phyloP scores from a whole-genome alignment of 306 rosid genomes.

The Cucurbita moschata region DNA sequence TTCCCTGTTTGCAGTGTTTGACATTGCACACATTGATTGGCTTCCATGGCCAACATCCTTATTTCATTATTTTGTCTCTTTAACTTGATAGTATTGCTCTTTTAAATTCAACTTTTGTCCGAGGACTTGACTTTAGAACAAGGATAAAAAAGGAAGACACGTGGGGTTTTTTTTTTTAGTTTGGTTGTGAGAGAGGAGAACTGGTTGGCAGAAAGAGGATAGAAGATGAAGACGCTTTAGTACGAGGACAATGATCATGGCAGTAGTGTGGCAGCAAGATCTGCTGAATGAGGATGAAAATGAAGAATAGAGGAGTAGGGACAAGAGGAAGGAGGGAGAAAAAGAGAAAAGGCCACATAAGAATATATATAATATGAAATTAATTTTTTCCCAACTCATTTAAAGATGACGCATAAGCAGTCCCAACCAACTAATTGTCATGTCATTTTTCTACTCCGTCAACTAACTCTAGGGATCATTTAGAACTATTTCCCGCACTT shows the following conservation, averaged over 20 bases:
- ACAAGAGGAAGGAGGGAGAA: neutral
- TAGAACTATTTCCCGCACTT: neutral
- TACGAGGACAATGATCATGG: neutral
- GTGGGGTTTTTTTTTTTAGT: neutral
- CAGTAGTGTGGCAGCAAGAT: neutral
- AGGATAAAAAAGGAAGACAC: neutral
- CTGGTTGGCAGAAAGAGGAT: neutral
- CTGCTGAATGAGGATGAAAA: neutral
- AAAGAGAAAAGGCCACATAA: neutral
- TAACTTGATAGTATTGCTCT: neutral
- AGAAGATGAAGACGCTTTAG: neutral
- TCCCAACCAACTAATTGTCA: neutral
- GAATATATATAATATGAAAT: neutral
- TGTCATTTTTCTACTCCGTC: neutral
- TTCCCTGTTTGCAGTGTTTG: conserved; percentile 30
- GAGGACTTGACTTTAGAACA: neutral
- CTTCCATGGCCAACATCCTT: neutral
- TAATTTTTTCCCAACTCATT: neutral
- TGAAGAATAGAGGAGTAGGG: neutral
- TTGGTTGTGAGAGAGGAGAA: neutral
- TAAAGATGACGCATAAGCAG: neutral
- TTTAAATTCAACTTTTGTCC: neutral
- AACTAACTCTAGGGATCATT: neutral
- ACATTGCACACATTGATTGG: neutral
- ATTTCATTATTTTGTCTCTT: no score